These are phyloP conservation scores for Jamesozyma rosinii DNA, from an alignment of 805 yeast genomes.

Conservation along the genomic window DNA sequence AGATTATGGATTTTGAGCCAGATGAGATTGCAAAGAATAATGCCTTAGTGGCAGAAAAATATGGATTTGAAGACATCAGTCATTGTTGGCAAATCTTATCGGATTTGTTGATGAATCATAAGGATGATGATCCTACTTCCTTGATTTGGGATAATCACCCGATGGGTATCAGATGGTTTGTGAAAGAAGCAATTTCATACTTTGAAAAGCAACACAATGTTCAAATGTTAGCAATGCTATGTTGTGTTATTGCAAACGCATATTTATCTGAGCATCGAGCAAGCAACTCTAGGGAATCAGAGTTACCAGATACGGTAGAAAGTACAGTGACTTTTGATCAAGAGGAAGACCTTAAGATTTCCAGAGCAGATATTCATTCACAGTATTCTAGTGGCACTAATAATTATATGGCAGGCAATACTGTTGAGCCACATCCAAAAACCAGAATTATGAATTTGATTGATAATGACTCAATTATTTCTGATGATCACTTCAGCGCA, in stretches of 20 bases:
- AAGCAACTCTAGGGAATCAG: too few relatives aligned
- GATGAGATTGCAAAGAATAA: conserved; percentile 60
- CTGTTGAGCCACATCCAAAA: conserved; percentile 2
- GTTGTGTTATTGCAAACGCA: conserved; percentile 50
- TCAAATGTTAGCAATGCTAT: conserved; percentile 85
- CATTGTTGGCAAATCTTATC: conserved; percentile 65
- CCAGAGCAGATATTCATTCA: conserved; percentile 13
- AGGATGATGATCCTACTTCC: conserved; percentile 21
- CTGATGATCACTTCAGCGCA: conserved; percentile 19
- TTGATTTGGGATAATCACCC: conserved; percentile 79
- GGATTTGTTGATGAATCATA: conserved; percentile 27
- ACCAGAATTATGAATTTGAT: conserved; percentile 1
- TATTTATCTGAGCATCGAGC: not conserved
- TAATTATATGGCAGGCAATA: not conserved
- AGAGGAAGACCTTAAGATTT: conserved; percentile 4
- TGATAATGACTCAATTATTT: conserved; percentile 15
- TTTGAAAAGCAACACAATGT: conserved; percentile 58
- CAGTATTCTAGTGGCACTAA: conserved; percentile 4
- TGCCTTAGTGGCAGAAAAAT: conserved; percentile 55
- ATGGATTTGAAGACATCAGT: conserved; percentile 53
- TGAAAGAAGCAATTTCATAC: conserved; percentile 50
- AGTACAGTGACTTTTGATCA: conserved; percentile 16
- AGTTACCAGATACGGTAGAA: conserved; percentile 9
- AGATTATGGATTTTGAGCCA: conserved; percentile 54
- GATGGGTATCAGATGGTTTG: conserved; percentile 59